Conservation (phyloP, 805 yeast genomes). For the Candida jianshihensis region DNA sequence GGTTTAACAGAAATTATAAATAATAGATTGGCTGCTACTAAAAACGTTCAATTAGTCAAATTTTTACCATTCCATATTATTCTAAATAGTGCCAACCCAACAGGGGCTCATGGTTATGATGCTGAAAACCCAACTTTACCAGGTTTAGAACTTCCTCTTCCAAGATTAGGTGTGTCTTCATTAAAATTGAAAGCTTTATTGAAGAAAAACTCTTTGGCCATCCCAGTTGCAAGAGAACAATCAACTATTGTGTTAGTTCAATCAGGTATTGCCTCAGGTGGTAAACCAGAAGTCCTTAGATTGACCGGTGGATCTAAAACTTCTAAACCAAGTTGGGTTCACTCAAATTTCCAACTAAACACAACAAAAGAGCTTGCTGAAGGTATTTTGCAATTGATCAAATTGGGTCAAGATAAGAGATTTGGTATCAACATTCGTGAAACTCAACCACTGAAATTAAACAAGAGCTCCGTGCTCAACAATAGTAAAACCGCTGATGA, state of each 20-base stretch:
- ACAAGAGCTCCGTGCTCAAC: slow-evolving; percentile 4
- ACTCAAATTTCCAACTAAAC: slow-evolving; percentile 61
- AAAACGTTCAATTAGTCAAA: slow-evolving; percentile 65
- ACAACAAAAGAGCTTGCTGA: slow-evolving; percentile 35
- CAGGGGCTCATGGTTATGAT: slow-evolving; percentile 62
- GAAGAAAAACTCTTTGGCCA: slow-evolving; percentile 40
- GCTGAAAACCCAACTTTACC: slow-evolving; percentile 60
- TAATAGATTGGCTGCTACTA: slow-evolving; percentile 68
- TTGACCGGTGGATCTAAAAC: slow-evolving; percentile 73
- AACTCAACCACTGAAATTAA: slow-evolving; percentile 46
- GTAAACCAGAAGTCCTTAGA: slow-evolving; percentile 56
- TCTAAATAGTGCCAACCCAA: slow-evolving; percentile 55
- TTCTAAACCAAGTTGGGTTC: slow-evolving; percentile 80
- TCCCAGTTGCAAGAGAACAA: slow-evolving; percentile 71
- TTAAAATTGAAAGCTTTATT: slow-evolving; percentile 58
- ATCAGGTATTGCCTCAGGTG: slow-evolving; percentile 31
- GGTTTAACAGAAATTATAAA: slow-evolving; percentile 78
- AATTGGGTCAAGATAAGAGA: slow-evolving; percentile 57
- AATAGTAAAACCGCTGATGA: slow-evolving; percentile 3
- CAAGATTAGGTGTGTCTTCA: slow-evolving; percentile 65
- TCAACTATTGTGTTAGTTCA: slow-evolving; percentile 63
- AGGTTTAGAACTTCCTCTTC: slow-evolving; percentile 71
- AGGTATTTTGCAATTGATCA: slow-evolving; percentile 47
- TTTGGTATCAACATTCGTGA: slow-evolving; percentile 64
- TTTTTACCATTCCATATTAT: slow-evolving; percentile 66